Percentiles rank a stretch among this genome's conserved stretches.
Conservation (phyloP, 495 filamentous ascomycete species). For the Hypoxylon cercidicola region DNA sequence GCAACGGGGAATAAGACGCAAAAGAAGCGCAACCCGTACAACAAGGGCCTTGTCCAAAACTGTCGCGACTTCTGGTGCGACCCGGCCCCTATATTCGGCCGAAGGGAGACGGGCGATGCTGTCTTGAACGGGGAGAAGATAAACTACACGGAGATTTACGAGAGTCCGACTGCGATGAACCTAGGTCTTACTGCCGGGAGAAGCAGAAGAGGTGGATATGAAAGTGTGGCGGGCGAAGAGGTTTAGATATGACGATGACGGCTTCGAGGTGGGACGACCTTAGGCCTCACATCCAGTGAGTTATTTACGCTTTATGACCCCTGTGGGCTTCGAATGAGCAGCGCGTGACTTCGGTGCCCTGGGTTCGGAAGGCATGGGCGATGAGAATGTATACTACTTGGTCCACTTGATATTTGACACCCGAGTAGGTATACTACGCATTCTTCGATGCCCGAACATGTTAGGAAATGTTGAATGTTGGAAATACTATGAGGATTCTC, state of each 20-base stretch:
- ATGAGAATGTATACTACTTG: constrained; percentile 1
- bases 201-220: constrained; percentile 54
- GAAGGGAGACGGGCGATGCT: constrained; percentile 75
- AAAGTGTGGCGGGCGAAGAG: constrained; percentile 57
- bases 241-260: constrained; percentile 42
- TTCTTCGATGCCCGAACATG: too few species aligned
- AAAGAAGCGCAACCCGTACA: constrained; percentile 81
- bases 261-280: background rate
- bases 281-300: background rate
- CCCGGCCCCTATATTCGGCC: constrained; percentile 80
- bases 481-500: too few species aligned
- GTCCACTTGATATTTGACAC: constrained; percentile 13
- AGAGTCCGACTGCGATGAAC: constrained; percentile 74
- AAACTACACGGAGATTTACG: constrained; percentile 91
- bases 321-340: too few species aligned
- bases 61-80: constrained; percentile 98
- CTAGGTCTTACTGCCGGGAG: constrained; percentile 31
- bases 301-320: constrained; percentile 7
- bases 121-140: constrained; percentile 81
- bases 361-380: too few species aligned
- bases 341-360: too few species aligned
- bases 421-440: too few species aligned
- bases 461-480: too few species aligned
- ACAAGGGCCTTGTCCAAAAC: constrained; percentile 80
- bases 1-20: constrained; percentile 58